Evolutionary conservation across 176 grass and related monocot genomes (phyloP), one percentile per base, ranked within the genome.

Genomic region (Thalia dealbata): DNA sequence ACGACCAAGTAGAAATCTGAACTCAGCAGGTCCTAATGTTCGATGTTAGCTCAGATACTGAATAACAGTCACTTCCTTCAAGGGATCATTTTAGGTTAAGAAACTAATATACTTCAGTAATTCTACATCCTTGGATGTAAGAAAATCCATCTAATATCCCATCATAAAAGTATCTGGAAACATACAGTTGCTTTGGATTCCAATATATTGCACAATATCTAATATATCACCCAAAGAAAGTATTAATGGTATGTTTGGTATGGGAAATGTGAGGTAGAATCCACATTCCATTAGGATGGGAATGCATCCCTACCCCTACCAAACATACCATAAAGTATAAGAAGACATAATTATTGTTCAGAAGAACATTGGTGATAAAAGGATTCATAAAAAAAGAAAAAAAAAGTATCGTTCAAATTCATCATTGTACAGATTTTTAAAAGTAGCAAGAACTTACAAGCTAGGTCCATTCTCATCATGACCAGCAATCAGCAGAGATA

Each of bases 381-480:
- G n/a, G n/a, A n/a, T n/a, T n/a, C n/a, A n/a, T n/a, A n/a, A n/a
- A n/a, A n/a, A n/a, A n/a, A n/a, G n/a, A n/a, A n/a, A n/a, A n/a
- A n/a, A n/a, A n/a, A n/a, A n/a, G n/a, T n/a, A n/a, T n/a, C n/a
- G n/a, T n/a, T n/a, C n/a, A n/a, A n/a, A 63, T 63, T 27, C 13
- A 24, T 14, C 25, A 75, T 26, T 22, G 1, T 19, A 28, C 73
- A 16, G 63, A 82, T 21, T 23, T 52, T 29, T 10, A 13, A 19
- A 67, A 72, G 44, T 54, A 61, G 13, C 3, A 4, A 26, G 38
- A 61, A 87, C 85, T 82, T 83, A 99, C 95, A 99, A 76, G 83
- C 95, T 87, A 59, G 95, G 95, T 29, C 95, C 95, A 52, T 91
- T 79, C 73, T 99, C 95, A 79, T 99, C 95, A 87, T 99, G 95